Conservation (phyloP, 176 grass and related monocot species). For the Cenchrus fungigraminus region DNA sequence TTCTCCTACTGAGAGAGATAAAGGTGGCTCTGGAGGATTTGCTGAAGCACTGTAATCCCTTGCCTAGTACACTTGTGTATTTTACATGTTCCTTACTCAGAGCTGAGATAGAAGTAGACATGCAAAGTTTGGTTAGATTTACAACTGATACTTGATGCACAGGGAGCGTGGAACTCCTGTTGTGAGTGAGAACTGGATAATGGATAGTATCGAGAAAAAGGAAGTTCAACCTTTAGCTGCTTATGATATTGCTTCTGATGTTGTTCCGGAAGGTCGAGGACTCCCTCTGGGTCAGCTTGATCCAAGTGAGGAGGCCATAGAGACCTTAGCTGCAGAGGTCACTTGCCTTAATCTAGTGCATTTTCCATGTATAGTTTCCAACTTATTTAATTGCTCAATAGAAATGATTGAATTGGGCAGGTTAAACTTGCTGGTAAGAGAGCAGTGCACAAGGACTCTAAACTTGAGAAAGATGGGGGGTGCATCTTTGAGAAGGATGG, state of each 20-base stretch:
- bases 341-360: neutral
- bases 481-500: constrained; percentile 71
- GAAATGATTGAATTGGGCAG: constrained; percentile 39
- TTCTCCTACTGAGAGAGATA: constrained; percentile 64
- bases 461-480: constrained; percentile 70
- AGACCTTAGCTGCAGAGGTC: constrained; percentile 75
- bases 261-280: constrained; percentile 63
- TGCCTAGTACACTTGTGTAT: neutral
- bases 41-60: constrained; percentile 77
- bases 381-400: constrained; percentile 10
- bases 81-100: neutral
- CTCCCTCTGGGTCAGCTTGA: constrained; percentile 64
- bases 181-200: constrained; percentile 88
- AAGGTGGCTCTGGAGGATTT: constrained; percentile 69
- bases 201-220: constrained; percentile 76
- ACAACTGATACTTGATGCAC: constrained; percentile 8
- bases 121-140: neutral
- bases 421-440: constrained; percentile 81
- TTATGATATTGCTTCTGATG: constrained; percentile 81
- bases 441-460: constrained; percentile 67
- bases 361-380: neutral
- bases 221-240: constrained; percentile 63
- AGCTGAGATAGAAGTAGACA: neutral
- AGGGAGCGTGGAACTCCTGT: constrained; percentile 76
- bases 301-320: constrained; percentile 64